Evolutionary conservation across 192 early-diverging fungal genomes (phyloP).

Genomic region (Podila epigama): DNA sequence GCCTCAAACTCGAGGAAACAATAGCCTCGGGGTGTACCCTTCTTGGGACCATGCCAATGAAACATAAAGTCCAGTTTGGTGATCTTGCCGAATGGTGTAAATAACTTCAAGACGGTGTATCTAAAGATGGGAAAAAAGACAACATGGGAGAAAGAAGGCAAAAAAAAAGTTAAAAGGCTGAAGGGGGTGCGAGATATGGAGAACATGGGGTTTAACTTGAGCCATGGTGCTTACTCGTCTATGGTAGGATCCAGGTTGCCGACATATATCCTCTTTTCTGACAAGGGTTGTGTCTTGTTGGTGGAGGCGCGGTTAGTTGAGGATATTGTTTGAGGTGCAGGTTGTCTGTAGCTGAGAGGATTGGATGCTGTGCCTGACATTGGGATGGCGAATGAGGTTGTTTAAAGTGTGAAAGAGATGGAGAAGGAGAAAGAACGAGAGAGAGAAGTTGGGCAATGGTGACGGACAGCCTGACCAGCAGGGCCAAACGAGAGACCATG

Average conservation of each 20-base stretch:
- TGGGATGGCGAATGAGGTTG: too few species aligned
- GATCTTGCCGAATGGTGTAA: conserved; percentile 72
- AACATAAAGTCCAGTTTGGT: conserved; percentile 71
- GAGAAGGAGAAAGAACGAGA: not conserved
- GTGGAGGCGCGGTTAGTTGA: not conserved
- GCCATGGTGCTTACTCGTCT: conserved; percentile 61
- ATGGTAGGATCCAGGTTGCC: conserved; percentile 70
- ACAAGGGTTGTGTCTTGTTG: conserved; percentile 14
- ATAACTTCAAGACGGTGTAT: conserved; percentile 71
- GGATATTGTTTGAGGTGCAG: not conserved
- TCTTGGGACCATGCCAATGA: conserved; percentile 68
- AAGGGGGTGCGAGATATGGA: too few species aligned
- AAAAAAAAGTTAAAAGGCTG: too few species aligned
- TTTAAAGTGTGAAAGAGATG: not conserved
- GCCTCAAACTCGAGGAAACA: conserved; percentile 71
- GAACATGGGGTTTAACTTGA: too few species aligned
- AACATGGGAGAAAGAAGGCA: not conserved
- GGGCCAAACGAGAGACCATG: too few species aligned
- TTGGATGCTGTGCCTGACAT: not conserved
- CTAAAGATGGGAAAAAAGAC: conserved; percentile 26
- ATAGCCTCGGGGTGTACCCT: conserved; percentile 73
- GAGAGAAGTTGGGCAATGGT: too few species aligned
- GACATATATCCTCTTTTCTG: conserved; percentile 68
- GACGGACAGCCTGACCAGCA: too few species aligned
- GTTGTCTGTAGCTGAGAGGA: conserved; percentile 1